Evolutionary conservation across 139 green algal genomes (phyloP).

Genomic region (Zygnema cylindricum): DNA sequence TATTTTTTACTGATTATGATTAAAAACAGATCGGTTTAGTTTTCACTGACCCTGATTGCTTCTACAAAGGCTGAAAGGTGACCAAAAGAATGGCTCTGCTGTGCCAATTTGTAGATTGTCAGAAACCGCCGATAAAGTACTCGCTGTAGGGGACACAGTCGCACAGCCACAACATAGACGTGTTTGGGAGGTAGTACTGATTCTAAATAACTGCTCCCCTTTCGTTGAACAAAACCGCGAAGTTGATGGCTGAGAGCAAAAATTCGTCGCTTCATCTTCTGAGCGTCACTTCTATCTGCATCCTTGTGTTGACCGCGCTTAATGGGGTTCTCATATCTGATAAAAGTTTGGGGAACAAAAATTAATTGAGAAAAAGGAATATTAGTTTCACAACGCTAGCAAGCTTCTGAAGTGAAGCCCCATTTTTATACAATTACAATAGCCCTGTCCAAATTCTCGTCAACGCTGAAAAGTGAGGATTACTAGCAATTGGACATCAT

Average conservation of each 20-base stretch:
- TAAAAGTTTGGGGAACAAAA: too few species aligned
- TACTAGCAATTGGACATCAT: too few species aligned
- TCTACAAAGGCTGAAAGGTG: background rate
- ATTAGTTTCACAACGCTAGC: too few species aligned
- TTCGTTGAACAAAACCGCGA: slow-evolving; percentile 54
- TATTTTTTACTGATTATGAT: too few species aligned
- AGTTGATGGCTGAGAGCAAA: slow-evolving; percentile 37
- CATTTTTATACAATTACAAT: too few species aligned
- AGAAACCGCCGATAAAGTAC: slow-evolving; percentile 35
- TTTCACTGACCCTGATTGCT: background rate
- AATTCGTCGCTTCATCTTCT: slow-evolving; percentile 32
- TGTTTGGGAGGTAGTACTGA: slow-evolving; percentile 17
- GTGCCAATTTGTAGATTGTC: background rate
- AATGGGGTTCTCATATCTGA: slow-evolving; percentile 57
- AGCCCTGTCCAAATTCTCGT: too few species aligned
- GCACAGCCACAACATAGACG: slow-evolving; percentile 40
- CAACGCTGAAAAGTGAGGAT: too few species aligned
- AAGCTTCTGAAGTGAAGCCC: too few species aligned
- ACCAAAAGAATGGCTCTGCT: background rate
- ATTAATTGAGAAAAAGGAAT: too few species aligned
- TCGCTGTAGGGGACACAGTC: slow-evolving; percentile 45
- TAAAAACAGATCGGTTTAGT: too few species aligned
- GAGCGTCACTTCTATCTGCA: slow-evolving; percentile 9
- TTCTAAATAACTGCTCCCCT: background rate
- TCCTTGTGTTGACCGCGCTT: slow-evolving; percentile 45